Percentiles rank a stretch among this genome's conserved stretches.
Evolutionary conservation across 208 protist species (phyloP).

Genomic region (Trypanosomatidae sp.): DNA sequence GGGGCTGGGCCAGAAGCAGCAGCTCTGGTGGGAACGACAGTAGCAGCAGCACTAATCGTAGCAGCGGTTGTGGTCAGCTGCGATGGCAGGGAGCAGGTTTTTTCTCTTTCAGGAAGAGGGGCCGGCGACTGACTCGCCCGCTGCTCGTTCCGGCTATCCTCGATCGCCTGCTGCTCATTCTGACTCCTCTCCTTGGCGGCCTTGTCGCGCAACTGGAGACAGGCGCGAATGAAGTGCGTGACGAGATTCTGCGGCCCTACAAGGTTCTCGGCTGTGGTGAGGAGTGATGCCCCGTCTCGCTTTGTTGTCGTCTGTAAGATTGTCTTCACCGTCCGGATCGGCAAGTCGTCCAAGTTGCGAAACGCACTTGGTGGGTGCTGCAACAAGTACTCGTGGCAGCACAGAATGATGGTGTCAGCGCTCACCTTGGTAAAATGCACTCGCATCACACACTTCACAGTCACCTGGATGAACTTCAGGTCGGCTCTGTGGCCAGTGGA

Average conservation of each 20-base stretch:
- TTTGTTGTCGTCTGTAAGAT: slow-evolving; percentile 74
- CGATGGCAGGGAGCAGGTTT: slow-evolving; percentile 2
- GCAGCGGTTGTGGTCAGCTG: not conserved
- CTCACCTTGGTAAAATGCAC: slow-evolving; percentile 58
- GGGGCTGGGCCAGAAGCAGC: not conserved
- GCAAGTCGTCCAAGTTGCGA: slow-evolving; percentile 79
- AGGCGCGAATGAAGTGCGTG: slow-evolving; percentile 86
- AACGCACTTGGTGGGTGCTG: slow-evolving; percentile 89
- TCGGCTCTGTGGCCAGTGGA: slow-evolving; percentile 60
- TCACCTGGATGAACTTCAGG: slow-evolving; percentile 90
- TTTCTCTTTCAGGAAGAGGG: slow-evolving; percentile 17
- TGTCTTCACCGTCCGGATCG: slow-evolving; percentile 90
- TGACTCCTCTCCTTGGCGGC: slow-evolving; percentile 31
- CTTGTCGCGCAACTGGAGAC: slow-evolving; percentile 61
- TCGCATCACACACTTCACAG: slow-evolving; percentile 88
- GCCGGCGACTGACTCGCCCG: slow-evolving; percentile 55
- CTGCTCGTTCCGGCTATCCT: slow-evolving; percentile 49
- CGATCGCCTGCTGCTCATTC: slow-evolving; percentile 50
- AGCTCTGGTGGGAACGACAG: not conserved
- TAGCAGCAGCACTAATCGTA: not conserved
- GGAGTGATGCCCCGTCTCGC: slow-evolving; percentile 46
- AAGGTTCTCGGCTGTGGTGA: slow-evolving; percentile 47
- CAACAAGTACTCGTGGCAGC: slow-evolving; percentile 87
- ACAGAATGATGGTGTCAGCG: slow-evolving; percentile 74
- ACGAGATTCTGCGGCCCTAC: slow-evolving; percentile 82